Evolutionary conservation across 768 basidiomycete genomes (phyloP).

Genomic region (Pisolithus orientalis): DNA sequence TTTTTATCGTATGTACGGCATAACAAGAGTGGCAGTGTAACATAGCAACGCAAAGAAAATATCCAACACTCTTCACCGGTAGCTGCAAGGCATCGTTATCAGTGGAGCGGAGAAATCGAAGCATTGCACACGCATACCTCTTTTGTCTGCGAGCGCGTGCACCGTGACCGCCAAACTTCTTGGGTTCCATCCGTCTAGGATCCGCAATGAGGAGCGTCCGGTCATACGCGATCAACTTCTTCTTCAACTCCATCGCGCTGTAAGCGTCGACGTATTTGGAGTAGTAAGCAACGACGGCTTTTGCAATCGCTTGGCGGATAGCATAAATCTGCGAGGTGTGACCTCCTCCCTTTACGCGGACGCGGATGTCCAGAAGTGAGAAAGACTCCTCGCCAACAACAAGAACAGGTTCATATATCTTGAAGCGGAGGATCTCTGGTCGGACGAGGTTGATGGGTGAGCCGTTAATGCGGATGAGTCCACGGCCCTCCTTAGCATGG

Average conservation of each 20-base stretch:
- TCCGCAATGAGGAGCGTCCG: conserved; percentile 85
- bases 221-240: conserved; percentile 95
- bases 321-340: conserved; percentile 99
- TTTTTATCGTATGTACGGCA: conserved; percentile 19
- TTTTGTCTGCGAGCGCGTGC: conserved; percentile 98
- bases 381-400: conserved; percentile 90
- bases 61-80: conserved; percentile 45
- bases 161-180: conserved; percentile 98
- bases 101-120: conserved; percentile 6
- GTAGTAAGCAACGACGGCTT: conserved; percentile 96
- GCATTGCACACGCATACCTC: conserved; percentile 45
- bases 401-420: conserved; percentile 96
- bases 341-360: conserved; percentile 98
- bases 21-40: conserved; percentile 32
- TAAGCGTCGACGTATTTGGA: conserved; percentile 98
- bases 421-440: conserved; percentile 94
- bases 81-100: conserved; percentile 40
- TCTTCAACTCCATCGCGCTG: conserved; percentile 96
- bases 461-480: conserved; percentile 94
- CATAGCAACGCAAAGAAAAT: conserved; percentile 37
- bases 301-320: conserved; percentile 97
- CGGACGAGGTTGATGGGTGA: conserved; percentile 94
- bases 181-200: conserved; percentile 96
- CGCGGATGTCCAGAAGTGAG: conserved; percentile 85
- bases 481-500: conserved; percentile 93